Evolutionary conservation across 495 filamentous ascomycete species (phyloP), one percentile per base, ranked within the genome.

Genomic region (Penicillium salamii): DNA sequence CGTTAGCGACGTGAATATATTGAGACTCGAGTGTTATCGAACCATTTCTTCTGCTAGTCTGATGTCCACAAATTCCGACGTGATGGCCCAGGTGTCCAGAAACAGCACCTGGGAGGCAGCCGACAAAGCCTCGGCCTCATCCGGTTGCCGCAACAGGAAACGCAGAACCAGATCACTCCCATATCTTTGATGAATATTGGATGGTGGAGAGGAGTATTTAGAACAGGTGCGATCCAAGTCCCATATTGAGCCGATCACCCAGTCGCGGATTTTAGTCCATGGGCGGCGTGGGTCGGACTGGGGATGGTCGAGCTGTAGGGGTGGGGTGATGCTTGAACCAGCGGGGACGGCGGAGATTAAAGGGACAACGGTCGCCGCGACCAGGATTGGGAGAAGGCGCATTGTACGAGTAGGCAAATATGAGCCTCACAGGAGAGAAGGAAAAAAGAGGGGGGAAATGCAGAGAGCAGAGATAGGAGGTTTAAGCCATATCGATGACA

Each of bases 51-150:
- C 80, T 26, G 86, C 73, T 21, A 97, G 63, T 28, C 91, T 77
- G 24, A 97, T 86, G 67, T 98, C 93, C n/a, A 91, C 89, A 74
- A 84, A 92, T 34, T 89, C 76, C 6, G 84, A 74, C 3, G 84
- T 89, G 42, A 88, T 90, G 14, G 86, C 85, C 93, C 93, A 98
- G 3, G 96, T 82, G 64, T 98, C 93, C 7, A 97, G 68, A 52
- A 91, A 82, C 24, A 97, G 78, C 32, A 85, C 81, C 37, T 87
- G 78, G 7, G 85, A 72, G 13, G 90, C 93, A 48, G 86, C 77
- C 9, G 85, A 80, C 49, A 98, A 71, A 2, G 86, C 84, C 36
- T 71, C 70, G 43, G 88, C 87, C 55, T 98, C 88, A 20, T 83
- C 77, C 9, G 74, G 58, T 37, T 80, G 81, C 46, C 76, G 83